A percentile compares a stretch with the other conserved stretches of the same genome.
Conservation (phyloP, 805 yeast species). For the Saturnispora dispora region DNA sequence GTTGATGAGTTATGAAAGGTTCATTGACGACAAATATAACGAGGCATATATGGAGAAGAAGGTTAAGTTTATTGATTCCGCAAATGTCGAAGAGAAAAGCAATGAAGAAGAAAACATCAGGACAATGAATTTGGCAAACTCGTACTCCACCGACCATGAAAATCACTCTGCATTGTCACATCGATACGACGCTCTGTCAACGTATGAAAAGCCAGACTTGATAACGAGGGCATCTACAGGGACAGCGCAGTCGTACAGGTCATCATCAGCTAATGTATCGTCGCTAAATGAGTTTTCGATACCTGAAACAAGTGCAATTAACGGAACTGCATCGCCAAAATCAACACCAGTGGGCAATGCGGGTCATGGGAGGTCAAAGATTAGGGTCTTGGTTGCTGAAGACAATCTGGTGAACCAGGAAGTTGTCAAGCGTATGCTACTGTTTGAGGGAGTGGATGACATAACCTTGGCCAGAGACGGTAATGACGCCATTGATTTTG, state of each 20-base stretch:
- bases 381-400: constrained; percentile 76
- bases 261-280: constrained; percentile 1
- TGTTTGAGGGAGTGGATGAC: constrained; percentile 66
- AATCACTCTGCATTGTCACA: not conserved
- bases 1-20: constrained; percentile 27
- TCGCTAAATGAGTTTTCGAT: not conserved
- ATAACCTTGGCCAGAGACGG: constrained; percentile 85
- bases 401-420: constrained; percentile 93
- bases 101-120: not conserved
- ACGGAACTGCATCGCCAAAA: not conserved
- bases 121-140: constrained; percentile 10
- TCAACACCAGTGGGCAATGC: not conserved
- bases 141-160: constrained; percentile 6
- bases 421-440: constrained; percentile 82
- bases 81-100: constrained; percentile 3
- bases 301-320: not conserved
- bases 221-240: constrained; percentile 43
- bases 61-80: constrained; percentile 32
- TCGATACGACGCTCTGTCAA: not conserved
- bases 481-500: constrained; percentile 69
- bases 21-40: constrained; percentile 53
- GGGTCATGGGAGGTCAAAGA: not conserved
- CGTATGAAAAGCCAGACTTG: constrained; percentile 35
- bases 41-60: constrained; percentile 34
- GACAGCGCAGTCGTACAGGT: constrained; percentile 34